These are phyloP conservation scores for Xylariales sp. DNA, from an alignment of 2,329 filamentous ascomycete genomes.

Conservation along the genomic window DNA sequence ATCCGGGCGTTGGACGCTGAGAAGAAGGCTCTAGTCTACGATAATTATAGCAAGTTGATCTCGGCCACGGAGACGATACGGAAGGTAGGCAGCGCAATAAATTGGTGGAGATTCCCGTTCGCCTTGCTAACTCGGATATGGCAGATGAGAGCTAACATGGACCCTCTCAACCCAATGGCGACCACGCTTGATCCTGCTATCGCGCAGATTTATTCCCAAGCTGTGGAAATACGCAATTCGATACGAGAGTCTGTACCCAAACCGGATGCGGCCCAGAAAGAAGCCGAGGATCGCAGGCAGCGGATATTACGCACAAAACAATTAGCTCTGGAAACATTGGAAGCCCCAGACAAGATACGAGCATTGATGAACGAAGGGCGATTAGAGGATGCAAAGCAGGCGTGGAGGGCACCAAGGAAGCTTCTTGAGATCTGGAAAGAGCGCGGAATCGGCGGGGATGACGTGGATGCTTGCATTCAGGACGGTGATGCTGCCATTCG, in stretches of 20 bases:
- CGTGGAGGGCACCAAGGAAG: constrained; percentile 50
- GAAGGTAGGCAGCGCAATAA: constrained; percentile 44
- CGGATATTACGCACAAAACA: constrained; percentile 41
- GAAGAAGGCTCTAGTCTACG: constrained; percentile 94
- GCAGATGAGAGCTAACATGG: constrained; percentile 76
- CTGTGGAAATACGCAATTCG: constrained; percentile 48
- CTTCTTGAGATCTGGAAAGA: constrained; percentile 51
- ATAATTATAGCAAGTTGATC: constrained; percentile 97
- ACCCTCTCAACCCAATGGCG: constrained; percentile 69
- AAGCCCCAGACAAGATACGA: constrained; percentile 55
- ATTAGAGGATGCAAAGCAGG: constrained; percentile 52
- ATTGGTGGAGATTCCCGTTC: too few species aligned
- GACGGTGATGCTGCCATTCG: constrained; percentile 49
- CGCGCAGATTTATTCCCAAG: constrained; percentile 65
- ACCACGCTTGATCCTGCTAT: constrained; percentile 71
- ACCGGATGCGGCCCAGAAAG: constrained; percentile 36
- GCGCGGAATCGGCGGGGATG: constrained; percentile 48
- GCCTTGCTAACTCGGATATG: background rate
- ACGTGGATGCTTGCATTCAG: constrained; percentile 48
- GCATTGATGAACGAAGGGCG: constrained; percentile 55
- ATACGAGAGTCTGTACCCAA: constrained; percentile 43
- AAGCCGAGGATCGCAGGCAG: constrained; percentile 26
- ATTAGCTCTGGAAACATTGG: constrained; percentile 59
- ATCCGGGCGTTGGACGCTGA: constrained; percentile 90
- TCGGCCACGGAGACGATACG: constrained; percentile 94